Percentiles rank a stretch among this genome's conserved stretches.
Evolutionary conservation across 1,284 basidiomycete genomes (phyloP).

Genomic region (Fomitopsis betulina): DNA sequence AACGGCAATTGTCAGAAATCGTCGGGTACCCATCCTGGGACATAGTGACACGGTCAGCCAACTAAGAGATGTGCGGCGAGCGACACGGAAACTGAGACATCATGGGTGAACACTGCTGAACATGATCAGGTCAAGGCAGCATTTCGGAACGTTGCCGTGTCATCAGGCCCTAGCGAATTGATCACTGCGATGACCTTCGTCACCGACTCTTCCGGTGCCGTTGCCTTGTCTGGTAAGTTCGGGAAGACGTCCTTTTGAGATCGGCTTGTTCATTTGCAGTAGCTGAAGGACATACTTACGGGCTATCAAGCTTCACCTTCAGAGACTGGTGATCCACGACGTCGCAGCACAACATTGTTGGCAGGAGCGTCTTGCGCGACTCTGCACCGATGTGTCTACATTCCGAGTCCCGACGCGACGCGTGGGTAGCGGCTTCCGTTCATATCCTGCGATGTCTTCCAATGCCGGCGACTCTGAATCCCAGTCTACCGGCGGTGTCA

Average conservation of each 20-base stretch:
- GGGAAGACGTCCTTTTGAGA: neutral
- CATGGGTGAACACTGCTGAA: too few species aligned
- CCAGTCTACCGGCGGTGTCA: too few species aligned
- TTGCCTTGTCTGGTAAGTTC: neutral
- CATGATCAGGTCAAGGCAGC: too few species aligned
- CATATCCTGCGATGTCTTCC: too few species aligned
- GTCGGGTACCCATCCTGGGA: too few species aligned
- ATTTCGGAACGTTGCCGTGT: neutral
- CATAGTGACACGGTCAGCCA: too few species aligned
- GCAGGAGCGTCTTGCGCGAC: conserved; percentile 13
- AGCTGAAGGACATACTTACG: neutral
- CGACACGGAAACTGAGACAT: too few species aligned
- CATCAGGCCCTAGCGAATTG: neutral
- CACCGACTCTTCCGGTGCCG: neutral
- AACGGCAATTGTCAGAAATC: too few species aligned
- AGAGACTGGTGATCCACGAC: conserved; percentile 18
- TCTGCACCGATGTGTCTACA: conserved; percentile 10
- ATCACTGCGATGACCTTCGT: neutral
- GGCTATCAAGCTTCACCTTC: conserved; percentile 10
- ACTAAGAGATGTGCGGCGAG: too few species aligned
- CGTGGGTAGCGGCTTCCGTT: too few species aligned
- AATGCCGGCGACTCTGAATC: too few species aligned
- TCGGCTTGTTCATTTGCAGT: neutral
- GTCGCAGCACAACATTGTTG: conserved; percentile 24
- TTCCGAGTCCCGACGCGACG: too few species aligned